Percentiles rank a stretch among this genome's conserved stretches.
Evolutionary conservation across 1,284 basidiomycete genomes (phyloP).

Genomic region (Ganoderma lingzhi): DNA sequence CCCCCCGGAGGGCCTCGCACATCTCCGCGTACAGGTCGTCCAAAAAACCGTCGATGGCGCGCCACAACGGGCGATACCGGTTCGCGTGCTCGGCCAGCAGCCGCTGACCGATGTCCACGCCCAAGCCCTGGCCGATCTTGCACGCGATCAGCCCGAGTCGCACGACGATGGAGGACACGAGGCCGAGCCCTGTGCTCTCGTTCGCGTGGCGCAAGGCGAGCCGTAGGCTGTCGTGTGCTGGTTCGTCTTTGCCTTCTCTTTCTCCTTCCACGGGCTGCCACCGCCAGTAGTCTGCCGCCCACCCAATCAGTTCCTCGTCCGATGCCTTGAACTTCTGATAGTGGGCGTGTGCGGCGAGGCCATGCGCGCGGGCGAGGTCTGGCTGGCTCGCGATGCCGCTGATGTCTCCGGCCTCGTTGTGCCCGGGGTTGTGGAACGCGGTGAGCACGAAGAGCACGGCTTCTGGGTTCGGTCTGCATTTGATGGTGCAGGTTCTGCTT

Average conservation of each 20-base stretch:
- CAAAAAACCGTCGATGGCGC: constrained; percentile 13
- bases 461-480: constrained; percentile 10
- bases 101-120: constrained; percentile 10
- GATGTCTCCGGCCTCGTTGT: constrained; percentile 3
- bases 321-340: constrained; percentile 15
- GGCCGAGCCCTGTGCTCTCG: constrained; percentile 23
- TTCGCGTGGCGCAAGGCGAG: constrained; percentile 21
- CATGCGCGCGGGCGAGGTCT: constrained; percentile 18
- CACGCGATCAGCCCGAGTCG: constrained; percentile 13
- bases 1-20: neutral
- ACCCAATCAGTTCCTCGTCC: constrained; percentile 3
- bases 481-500: constrained; percentile 17
- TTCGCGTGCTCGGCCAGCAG: constrained; percentile 7
- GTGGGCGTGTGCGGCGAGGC: constrained; percentile 21
- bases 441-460: constrained; percentile 24
- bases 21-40: constrained; percentile 18
- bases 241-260: constrained; percentile 10
- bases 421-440: constrained; percentile 13
- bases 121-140: constrained; percentile 16
- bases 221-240: constrained; percentile 12
- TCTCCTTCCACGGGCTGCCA: constrained; percentile 2
- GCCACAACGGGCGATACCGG: constrained; percentile 19
- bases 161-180: constrained; percentile 17
- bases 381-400: constrained; percentile 5
- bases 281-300: constrained; percentile 15